Evolutionary conservation across 2,329 filamentous ascomycete genomes (phyloP).

Genomic region (Sodiomyces alkalinus): DNA sequence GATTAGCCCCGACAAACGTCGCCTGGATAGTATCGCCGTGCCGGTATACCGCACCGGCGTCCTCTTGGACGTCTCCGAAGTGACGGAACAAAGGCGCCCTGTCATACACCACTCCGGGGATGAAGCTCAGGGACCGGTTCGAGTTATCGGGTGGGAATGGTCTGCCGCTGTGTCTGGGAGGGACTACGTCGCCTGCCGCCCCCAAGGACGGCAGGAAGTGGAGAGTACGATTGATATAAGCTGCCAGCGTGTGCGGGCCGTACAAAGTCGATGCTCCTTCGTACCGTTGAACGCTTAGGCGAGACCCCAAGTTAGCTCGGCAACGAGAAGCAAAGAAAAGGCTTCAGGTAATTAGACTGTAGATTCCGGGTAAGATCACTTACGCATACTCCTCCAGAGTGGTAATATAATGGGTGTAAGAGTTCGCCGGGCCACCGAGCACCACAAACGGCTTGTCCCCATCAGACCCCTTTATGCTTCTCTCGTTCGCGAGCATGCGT

Average conservation of each 20-base stretch:
- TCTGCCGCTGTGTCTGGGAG: slow-evolving; percentile 21
- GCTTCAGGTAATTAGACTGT: not conserved
- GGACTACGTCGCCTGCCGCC: slow-evolving; percentile 1
- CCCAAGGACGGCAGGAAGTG: slow-evolving; percentile 4
- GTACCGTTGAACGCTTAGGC: slow-evolving; percentile 61
- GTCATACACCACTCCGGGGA: slow-evolving; percentile 64
- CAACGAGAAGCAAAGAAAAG: slow-evolving; percentile 8
- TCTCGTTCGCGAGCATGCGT: slow-evolving; percentile 23
- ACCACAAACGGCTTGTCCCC: slow-evolving; percentile 51
- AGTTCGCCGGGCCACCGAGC: slow-evolving; percentile 76
- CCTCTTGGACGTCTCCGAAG: slow-evolving; percentile 52
- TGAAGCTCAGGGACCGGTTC: slow-evolving; percentile 61
- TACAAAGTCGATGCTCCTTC: slow-evolving; percentile 84
- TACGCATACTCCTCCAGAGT: slow-evolving; percentile 49
- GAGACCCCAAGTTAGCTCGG: too few species aligned
- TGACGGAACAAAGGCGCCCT: slow-evolving; percentile 43
- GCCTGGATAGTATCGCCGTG: slow-evolving; percentile 46
- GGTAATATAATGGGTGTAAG: slow-evolving; percentile 66
- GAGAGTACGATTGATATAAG: slow-evolving; percentile 65
- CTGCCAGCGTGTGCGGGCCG: slow-evolving; percentile 69
- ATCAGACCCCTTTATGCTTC: slow-evolving; percentile 15
- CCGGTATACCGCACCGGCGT: slow-evolving; percentile 34
- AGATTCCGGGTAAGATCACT: slow-evolving; percentile 5
- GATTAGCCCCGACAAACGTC: slow-evolving; percentile 73
- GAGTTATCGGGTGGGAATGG: slow-evolving; percentile 64